phyloP scores from a whole-genome alignment of 768 basidiomycete genomes.

The Tricholoma bakamatsutake region DNA sequence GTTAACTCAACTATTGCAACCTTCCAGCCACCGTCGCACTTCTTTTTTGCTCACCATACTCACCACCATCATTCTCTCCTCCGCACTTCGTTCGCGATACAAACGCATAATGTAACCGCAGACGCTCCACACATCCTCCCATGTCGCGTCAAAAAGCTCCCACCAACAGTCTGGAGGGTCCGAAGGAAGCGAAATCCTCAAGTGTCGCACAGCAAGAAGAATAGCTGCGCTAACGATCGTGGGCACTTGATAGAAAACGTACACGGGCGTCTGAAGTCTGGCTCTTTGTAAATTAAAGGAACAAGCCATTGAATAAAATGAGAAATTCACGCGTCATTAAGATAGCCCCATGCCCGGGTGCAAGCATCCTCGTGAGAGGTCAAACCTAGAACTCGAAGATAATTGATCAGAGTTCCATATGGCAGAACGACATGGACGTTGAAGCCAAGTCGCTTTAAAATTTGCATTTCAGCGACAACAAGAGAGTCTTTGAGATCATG shows the following conservation, averaged over 20 bases:
- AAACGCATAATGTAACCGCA: conserved; percentile 82
- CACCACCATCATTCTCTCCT: conserved; percentile 37
- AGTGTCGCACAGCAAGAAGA: conserved; percentile 67
- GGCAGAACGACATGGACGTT: conserved; percentile 91
- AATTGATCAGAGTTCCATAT: conserved; percentile 93
- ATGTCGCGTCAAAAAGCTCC: conserved; percentile 87
- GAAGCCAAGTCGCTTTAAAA: conserved; percentile 93
- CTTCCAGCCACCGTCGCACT: conserved; percentile 79
- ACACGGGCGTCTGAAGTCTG: conserved; percentile 91
- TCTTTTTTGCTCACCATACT: conserved; percentile 72
- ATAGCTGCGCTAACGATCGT: conserved; percentile 90
- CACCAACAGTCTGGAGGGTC: conserved; percentile 79
- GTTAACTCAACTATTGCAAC: too few species aligned
- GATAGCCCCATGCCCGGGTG: conserved; percentile 84
- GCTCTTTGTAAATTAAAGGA: neutral
- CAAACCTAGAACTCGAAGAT: conserved; percentile 85
- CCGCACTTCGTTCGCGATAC: conserved; percentile 53
- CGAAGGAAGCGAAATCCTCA: conserved; percentile 71
- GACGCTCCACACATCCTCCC: conserved; percentile 84
- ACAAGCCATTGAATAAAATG: neutral
- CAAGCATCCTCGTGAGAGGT: conserved; percentile 65
- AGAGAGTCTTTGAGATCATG: conserved; percentile 94
- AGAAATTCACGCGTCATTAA: conserved; percentile 86
- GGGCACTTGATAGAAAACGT: conserved; percentile 83
- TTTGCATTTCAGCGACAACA: conserved; percentile 95